phyloP scores from a whole-genome alignment of 768 basidiomycete genomes.

The Sarcodon sp. region DNA sequence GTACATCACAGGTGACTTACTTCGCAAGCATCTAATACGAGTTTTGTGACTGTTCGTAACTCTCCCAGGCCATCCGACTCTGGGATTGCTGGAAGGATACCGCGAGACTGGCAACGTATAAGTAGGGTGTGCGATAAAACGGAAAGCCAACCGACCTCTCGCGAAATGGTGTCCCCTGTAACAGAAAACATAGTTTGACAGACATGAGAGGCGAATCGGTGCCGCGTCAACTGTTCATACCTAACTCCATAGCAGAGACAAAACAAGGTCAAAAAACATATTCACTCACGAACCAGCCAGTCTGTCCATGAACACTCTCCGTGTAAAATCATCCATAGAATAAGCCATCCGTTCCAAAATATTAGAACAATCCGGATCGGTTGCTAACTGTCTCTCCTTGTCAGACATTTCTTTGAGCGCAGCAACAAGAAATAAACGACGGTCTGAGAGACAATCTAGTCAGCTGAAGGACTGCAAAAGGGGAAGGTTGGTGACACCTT shows the following conservation, averaged over 20 bases:
- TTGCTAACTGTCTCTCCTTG: constrained; percentile 83
- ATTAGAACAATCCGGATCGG: constrained; percentile 88
- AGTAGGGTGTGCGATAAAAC: background rate
- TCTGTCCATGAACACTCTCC: constrained; percentile 81
- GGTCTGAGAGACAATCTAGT: constrained; percentile 5
- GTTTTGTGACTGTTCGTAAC: constrained; percentile 48
- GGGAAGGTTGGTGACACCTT: constrained; percentile 29
- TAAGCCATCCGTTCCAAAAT: constrained; percentile 83
- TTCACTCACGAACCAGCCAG: constrained; percentile 75
- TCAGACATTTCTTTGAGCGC: constrained; percentile 76
- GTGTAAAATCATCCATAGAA: constrained; percentile 95
- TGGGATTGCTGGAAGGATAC: constrained; percentile 36
- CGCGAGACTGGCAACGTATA: constrained; percentile 28
- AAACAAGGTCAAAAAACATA: constrained; percentile 3
- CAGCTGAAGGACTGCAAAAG: background rate
- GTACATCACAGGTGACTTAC: constrained; percentile 20
- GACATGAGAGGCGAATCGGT: constrained; percentile 93
- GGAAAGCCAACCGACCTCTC: constrained; percentile 39
- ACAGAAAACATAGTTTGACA: constrained; percentile 80
- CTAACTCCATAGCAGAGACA: constrained; percentile 19
- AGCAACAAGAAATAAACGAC: constrained; percentile 18
- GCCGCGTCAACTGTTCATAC: constrained; percentile 49
- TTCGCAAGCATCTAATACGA: constrained; percentile 52
- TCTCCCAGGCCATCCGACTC: constrained; percentile 43
- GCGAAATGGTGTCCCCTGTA: constrained; percentile 43